A percentile compares a stretch with the other conserved stretches of the same genome.
Evolutionary conservation across 176 grass and related monocot genomes (phyloP).

Genomic region (Luzula sylvatica): DNA sequence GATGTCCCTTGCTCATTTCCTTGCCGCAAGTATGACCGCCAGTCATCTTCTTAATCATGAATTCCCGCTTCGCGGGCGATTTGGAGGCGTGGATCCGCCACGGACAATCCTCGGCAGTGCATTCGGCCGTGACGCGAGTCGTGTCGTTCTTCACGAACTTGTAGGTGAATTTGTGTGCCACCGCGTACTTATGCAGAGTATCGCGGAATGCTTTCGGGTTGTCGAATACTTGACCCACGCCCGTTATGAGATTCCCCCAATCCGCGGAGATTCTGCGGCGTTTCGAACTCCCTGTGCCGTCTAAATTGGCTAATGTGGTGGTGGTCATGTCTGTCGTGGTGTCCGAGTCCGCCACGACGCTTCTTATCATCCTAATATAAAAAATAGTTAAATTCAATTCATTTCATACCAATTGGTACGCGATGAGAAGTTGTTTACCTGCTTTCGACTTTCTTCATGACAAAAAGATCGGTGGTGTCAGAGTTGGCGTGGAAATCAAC

Average conservation of each 20-base stretch:
- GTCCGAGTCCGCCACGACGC: constrained; percentile 37
- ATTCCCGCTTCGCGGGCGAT: constrained; percentile 54
- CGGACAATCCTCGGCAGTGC: constrained; percentile 63
- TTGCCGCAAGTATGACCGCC: constrained; percentile 77
- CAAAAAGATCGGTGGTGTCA: constrained; percentile 65
- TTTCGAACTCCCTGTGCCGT: constrained; percentile 41
- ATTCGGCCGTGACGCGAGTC: constrained; percentile 75
- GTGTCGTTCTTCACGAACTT: constrained; percentile 89
- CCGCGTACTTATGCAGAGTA: constrained; percentile 85
- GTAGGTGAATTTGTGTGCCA: constrained; percentile 84
- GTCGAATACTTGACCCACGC: constrained; percentile 81
- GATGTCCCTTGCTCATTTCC: constrained; percentile 66
- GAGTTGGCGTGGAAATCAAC: constrained; percentile 82
- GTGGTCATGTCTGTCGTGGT: constrained; percentile 39
- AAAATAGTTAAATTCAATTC: constrained; percentile 16
- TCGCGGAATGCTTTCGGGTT: constrained; percentile 77
- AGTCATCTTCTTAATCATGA: constrained; percentile 92
- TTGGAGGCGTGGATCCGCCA: constrained; percentile 92
- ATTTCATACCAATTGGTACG: too few species aligned
- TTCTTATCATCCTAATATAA: constrained; percentile 46
- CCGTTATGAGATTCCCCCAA: constrained; percentile 80
- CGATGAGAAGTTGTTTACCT: constrained; percentile 61
- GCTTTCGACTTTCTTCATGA: constrained; percentile 77
- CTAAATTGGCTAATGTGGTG: constrained; percentile 18
- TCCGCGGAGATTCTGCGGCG: constrained; percentile 54